Base-by-base conservation (phyloP, 306 rosid genomes). In the Malus fusca region DNA sequence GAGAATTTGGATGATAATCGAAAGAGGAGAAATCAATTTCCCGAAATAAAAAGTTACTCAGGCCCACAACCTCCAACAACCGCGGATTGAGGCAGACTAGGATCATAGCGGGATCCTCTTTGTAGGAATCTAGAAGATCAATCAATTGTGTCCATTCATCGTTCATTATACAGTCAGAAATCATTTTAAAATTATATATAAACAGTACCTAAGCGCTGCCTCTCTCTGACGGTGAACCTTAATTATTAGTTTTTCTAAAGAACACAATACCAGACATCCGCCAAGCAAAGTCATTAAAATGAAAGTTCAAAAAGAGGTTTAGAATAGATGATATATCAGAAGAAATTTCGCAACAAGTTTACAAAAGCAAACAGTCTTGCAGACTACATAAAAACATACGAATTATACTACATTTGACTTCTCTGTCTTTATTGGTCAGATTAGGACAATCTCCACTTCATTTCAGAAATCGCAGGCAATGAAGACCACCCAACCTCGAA, bases 401-500 rank as follows among this genome's bases (percentile, higher is more conserved):
- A 60, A 33, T 62, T 26, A 28, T 22, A 26, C 25, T 42, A 42
- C 69, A 42, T 25, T 17, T 18, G 25, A 40, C 28, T 40, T 26
- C 60, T 53, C 23, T 43, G 28, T 44, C 51, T 35, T 35, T 46
- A 43, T 19, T 61, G 69, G 60, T 61, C 28, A 61, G 26, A 60
- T 73, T 74, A 43, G 58, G 60, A 61, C 46, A 7, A 42, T 18
- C 43, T 19, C 43, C 46, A 3, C 46, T 59, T 5, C n/a, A 10
- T 61, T 65, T 65, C 2, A 4, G 28, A 22, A 61, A 60, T 43
- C 42, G 13, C 73, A 60, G 40, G 68, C 68, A 59, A 73, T 17
- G 37, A 73, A 59, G 77, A 73, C 40, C 68, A 31, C 77, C 76
- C 46, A 61, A 58, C 55, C 67, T 58, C 28, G 18, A 21, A 58